A percentile compares a stretch with the other conserved stretches of the same genome.
phyloP scores from a whole-genome alignment of 106 monocot genomes.

The Amphibolis antarctica region DNA sequence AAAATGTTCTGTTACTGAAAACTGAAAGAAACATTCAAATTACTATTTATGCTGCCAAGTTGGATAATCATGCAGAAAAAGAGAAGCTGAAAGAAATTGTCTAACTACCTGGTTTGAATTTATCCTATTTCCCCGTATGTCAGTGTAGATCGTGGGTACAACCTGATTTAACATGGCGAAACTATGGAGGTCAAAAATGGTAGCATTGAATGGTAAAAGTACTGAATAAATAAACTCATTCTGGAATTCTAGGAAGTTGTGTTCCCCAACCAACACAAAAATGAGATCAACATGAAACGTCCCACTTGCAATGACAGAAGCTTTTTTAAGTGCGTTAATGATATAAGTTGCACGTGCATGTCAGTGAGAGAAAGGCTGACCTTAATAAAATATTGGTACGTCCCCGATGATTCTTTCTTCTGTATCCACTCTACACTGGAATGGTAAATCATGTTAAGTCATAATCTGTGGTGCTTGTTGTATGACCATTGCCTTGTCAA shows the following conservation, averaged over 20 bases:
- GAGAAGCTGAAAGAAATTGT: background rate
- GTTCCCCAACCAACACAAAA: no score
- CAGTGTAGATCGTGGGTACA: conserved; percentile 87
- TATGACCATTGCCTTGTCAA: background rate
- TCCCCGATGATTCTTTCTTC: conserved; percentile 36
- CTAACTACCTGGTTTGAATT: conserved; percentile 82
- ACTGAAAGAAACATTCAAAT: conserved; percentile 36
- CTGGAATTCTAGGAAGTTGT: no score
- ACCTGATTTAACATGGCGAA: conserved; percentile 33
- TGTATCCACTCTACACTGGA: conserved; percentile 75
- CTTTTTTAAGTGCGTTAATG: no score
- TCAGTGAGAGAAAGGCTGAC: conserved; percentile 17
- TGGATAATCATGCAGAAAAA: background rate
- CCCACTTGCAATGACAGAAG: no score
- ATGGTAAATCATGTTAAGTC: background rate
- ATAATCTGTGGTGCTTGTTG: background rate
- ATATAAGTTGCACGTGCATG: no score
- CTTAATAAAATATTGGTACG: conserved; percentile 94
- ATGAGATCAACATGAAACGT: no score
- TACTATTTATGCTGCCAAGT: conserved; percentile 1
- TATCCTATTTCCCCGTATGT: conserved; percentile 68
- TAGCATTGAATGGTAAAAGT: background rate
- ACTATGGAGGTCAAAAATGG: background rate
- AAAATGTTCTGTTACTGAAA: conserved; percentile 95
- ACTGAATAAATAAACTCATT: background rate